Evolutionary conservation across 129 eudicot genomes (phyloP).

Genomic region (Kitagawia praeruptora): DNA sequence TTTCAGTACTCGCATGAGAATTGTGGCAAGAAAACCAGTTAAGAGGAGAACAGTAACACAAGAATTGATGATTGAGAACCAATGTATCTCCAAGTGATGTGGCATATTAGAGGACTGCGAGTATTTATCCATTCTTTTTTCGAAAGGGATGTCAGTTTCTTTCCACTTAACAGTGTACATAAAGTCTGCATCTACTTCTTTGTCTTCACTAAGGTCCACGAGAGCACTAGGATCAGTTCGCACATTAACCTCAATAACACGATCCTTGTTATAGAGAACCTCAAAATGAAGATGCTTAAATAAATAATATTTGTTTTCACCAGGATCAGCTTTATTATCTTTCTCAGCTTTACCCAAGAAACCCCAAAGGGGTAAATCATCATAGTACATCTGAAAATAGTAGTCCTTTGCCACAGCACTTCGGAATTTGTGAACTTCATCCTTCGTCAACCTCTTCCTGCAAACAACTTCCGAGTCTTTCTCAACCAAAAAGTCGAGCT

Average conservation of each 20-base stretch:
- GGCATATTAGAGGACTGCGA: conserved; percentile 51
- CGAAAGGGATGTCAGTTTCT: conserved; percentile 41
- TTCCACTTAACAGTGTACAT: conserved; percentile 52
- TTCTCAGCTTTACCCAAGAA: conserved; percentile 48
- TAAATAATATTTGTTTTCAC: conserved; percentile 36
- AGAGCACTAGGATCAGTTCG: conserved; percentile 49
- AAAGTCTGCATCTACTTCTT: conserved; percentile 51
- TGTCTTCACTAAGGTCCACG: conserved; percentile 47
- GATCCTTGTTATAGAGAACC: conserved; percentile 44
- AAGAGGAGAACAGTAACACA: conserved; percentile 59
- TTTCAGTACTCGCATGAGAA: conserved; percentile 54
- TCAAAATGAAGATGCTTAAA: conserved; percentile 54
- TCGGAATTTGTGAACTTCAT: conserved; percentile 44
- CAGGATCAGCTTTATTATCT: conserved; percentile 39
- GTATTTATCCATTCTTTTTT: conserved; percentile 55
- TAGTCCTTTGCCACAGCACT: conserved; percentile 53
- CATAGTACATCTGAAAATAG: conserved; percentile 58
- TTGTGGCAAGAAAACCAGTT: conserved; percentile 56
- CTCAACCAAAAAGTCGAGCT: conserved; percentile 55
- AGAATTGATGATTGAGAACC: conserved; percentile 63
- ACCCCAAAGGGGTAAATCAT: conserved; percentile 58
- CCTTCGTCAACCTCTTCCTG: conserved; percentile 43
- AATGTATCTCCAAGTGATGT: conserved; percentile 52
- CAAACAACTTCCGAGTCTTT: conserved; percentile 55
- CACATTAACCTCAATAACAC: conserved; percentile 49